These are phyloP conservation scores for Elsinoe ampelina DNA, from an alignment of 2,329 filamentous ascomycete species.

Conservation along the genomic window DNA sequence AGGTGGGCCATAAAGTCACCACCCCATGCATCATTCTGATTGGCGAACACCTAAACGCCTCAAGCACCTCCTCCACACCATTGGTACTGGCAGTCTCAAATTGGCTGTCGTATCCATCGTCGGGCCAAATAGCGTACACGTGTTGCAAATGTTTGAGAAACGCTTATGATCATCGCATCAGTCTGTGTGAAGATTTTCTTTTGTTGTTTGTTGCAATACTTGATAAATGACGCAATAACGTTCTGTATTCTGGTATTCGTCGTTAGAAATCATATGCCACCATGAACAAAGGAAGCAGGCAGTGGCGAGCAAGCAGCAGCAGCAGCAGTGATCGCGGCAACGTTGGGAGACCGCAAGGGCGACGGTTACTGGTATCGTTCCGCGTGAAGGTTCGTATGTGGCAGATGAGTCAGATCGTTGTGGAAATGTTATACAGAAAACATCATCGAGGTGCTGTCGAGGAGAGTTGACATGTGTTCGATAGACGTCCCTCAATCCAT, in stretches of 20 bases:
- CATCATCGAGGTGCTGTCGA: neutral
- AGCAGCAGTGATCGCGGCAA: neutral
- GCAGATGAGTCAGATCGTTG: neutral
- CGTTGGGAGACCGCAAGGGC: neutral
- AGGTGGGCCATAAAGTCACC: no score
- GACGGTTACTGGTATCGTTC: neutral
- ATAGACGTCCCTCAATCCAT: conserved; percentile 60
- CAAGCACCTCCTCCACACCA: neutral
- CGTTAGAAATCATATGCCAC: neutral
- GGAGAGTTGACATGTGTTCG: neutral
- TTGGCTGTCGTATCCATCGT: neutral
- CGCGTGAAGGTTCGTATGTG: no score
- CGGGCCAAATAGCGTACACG: neutral
- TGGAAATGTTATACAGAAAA: neutral
- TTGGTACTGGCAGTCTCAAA: neutral
- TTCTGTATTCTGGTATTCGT: neutral
- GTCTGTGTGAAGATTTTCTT: no score
- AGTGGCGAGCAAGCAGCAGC: neutral
- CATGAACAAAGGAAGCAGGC: neutral
- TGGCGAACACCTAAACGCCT: neutral
- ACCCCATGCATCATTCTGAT: neutral
- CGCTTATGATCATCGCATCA: no score
- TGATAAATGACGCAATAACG: neutral
- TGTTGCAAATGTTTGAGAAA: neutral
- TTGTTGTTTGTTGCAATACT: no score